These are phyloP conservation scores for Pythium phragmitis DNA, from an alignment of 352 stramenopile genomes.

Conservation along the genomic window DNA sequence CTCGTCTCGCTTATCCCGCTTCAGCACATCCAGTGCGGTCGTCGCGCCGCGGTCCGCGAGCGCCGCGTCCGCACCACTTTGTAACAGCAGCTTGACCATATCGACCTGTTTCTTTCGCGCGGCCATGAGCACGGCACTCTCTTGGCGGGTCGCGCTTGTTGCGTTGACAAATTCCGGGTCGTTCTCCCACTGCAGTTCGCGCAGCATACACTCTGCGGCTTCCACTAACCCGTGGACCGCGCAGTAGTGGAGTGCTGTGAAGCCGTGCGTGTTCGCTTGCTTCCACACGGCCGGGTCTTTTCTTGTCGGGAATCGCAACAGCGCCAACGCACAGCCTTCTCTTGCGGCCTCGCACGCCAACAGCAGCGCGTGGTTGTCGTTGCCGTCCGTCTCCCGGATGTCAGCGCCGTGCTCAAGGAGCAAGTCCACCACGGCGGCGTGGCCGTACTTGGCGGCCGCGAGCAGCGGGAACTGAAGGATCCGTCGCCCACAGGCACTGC, in stretches of 20 bases:
- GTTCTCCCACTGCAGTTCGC: constrained; percentile 32
- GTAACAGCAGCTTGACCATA: constrained; percentile 40
- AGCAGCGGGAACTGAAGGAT: constrained; percentile 66
- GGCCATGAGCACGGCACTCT: constrained; percentile 65
- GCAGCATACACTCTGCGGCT: constrained; percentile 37
- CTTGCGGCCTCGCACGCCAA: constrained; percentile 50
- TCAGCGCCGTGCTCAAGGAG: constrained; percentile 62
- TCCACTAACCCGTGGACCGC: constrained; percentile 40
- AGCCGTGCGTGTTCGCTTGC: constrained; percentile 45
- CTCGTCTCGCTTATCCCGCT: constrained; percentile 46
- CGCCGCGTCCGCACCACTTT: constrained; percentile 41
- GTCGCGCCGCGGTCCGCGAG: constrained; percentile 51
- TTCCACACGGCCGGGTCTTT: constrained; percentile 35
- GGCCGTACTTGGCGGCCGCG: constrained; percentile 90
- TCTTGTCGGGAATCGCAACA: constrained; percentile 32
- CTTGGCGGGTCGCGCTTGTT: constrained; percentile 40
- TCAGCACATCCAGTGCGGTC: constrained; percentile 47
- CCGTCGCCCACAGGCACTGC: not conserved
- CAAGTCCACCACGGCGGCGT: constrained; percentile 75
- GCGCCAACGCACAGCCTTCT: constrained; percentile 48
- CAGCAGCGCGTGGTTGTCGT: constrained; percentile 52
- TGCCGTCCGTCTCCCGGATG: constrained; percentile 37
- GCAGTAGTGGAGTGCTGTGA: constrained; percentile 65
- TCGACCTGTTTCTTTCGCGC: constrained; percentile 56
- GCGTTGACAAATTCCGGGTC: constrained; percentile 45